Percentiles rank a stretch among this genome's conserved stretches.
Evolutionary conservation across 2,329 filamentous ascomycete species (phyloP).

Genomic region (Microsporum canis): DNA sequence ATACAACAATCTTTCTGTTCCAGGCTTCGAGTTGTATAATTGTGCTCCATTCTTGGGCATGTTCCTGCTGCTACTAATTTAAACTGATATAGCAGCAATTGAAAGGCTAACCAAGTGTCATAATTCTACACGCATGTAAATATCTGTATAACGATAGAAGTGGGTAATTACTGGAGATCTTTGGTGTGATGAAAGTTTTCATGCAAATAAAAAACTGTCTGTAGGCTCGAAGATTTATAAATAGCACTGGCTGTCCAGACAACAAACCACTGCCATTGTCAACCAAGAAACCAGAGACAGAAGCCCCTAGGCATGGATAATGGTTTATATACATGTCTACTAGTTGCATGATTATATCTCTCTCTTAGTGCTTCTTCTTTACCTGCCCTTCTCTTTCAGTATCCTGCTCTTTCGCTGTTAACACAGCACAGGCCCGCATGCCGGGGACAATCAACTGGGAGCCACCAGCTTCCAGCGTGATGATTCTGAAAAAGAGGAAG

Average conservation of each 20-base stretch:
- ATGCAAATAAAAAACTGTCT: background rate
- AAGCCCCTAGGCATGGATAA: background rate
- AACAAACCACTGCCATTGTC: background rate
- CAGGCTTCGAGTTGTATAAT: too few relatives aligned
- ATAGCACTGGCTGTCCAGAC: background rate
- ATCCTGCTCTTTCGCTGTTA: background rate
- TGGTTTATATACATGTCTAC: background rate
- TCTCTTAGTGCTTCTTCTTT: background rate
- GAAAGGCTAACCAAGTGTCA: too few relatives aligned
- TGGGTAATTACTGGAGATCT: too few relatives aligned
- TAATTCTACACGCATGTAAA: too few relatives aligned
- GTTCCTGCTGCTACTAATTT: too few relatives aligned
- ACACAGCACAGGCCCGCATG: background rate
- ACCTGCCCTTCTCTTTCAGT: background rate
- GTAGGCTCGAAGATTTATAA: background rate
- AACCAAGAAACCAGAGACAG: background rate
- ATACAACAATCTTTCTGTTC: too few relatives aligned
- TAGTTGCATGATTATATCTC: background rate
- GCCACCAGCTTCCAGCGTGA: background rate
- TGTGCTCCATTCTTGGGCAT: too few relatives aligned
- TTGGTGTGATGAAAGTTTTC: too few relatives aligned
- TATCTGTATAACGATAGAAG: too few relatives aligned
- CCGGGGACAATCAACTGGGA: background rate
- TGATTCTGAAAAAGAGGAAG: slow-evolving; percentile 3
- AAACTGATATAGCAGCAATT: too few relatives aligned